Base-by-base conservation (phyloP, 1,284 basidiomycete genomes). In the Malassezia vespertilionis region DNA sequence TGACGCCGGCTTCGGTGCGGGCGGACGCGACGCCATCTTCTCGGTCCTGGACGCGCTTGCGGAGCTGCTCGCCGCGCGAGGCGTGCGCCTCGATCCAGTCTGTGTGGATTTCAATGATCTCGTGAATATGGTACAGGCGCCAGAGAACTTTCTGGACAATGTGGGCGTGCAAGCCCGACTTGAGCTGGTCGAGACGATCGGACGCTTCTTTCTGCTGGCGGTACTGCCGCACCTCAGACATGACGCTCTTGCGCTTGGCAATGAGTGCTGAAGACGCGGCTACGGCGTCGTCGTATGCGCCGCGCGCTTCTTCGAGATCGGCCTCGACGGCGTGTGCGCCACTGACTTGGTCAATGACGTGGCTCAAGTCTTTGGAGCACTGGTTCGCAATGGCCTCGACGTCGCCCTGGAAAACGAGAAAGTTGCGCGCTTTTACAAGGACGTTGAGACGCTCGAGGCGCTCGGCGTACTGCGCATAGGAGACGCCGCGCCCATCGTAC, bases 381-480 rank as follows among this genome's bases (percentile, higher is more conserved):
- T 99, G 93, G 7, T 86, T 87, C 0, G 93, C 93, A 36, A 99
- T 86, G 2, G 88, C 86, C 73, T 97, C 93, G 30, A 99, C 93
- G 69, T 97, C 93, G 45, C 93, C 93, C 72, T 70, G 68, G 74
- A 99, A 99, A n/a, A 97, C 93, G 44, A 97, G 82, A 68, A 97
- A 97, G 75, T 97, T 97, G 75, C 95, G 95, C 17, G 93, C 93
- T 74, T 95, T 95, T 68, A 97, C 90, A 46, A 97, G 84, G 63
- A 99, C 87, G 68, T 96, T 95, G 55, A 67, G 62, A 39, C 60
- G 56, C 40, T 63, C 58, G 5, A 70, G 60, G 36, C 54, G 56
- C 3, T 44, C 33, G 37, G 63, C 67, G 56, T 70, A 70, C 33
- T 58, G 56, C 4, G 54, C 45, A 20, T 61, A 57, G 26, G 57